phyloP scores from a whole-genome alignment of 139 green algal species.

The Chlorella sp. region DNA sequence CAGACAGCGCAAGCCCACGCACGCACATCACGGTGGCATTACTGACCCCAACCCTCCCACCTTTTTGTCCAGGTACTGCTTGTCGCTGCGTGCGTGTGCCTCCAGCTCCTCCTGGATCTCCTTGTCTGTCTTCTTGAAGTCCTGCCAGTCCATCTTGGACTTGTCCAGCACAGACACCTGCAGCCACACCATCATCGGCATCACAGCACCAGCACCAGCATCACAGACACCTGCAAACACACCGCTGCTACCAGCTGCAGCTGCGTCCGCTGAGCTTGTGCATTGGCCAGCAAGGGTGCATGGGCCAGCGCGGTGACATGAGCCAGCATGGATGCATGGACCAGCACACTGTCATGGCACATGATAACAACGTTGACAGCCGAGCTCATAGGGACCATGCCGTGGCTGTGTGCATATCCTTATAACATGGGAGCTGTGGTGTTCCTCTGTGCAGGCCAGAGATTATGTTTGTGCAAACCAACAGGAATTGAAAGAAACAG shows the following conservation, averaged over 20 bases:
- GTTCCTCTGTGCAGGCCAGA: too few relatives aligned
- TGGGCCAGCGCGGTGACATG: too few relatives aligned
- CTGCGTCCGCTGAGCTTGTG: not conserved
- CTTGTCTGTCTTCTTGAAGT: conserved; percentile 59
- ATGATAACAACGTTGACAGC: not conserved
- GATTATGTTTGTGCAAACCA: too few relatives aligned
- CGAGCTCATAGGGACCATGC: not conserved
- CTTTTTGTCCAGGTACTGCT: conserved; percentile 75
- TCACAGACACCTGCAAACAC: not conserved
- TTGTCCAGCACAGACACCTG: conserved; percentile 87
- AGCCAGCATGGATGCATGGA: not conserved
- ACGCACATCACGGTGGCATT: too few relatives aligned
- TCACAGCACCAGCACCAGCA: not conserved
- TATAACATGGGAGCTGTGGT: not conserved
- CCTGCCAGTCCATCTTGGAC: conserved; percentile 74
- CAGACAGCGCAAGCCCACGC: too few relatives aligned
- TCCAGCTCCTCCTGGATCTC: conserved; percentile 80
- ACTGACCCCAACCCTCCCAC: too few relatives aligned
- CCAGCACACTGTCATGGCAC: not conserved
- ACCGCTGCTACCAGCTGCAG: not conserved
- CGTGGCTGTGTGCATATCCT: not conserved
- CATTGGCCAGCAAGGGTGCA: not conserved
- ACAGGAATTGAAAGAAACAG: too few relatives aligned
- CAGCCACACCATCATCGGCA: not conserved
- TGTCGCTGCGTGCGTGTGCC: conserved; percentile 50